Conservation (phyloP, 495 filamentous ascomycete species). For the Bombardia bombarda region DNA sequence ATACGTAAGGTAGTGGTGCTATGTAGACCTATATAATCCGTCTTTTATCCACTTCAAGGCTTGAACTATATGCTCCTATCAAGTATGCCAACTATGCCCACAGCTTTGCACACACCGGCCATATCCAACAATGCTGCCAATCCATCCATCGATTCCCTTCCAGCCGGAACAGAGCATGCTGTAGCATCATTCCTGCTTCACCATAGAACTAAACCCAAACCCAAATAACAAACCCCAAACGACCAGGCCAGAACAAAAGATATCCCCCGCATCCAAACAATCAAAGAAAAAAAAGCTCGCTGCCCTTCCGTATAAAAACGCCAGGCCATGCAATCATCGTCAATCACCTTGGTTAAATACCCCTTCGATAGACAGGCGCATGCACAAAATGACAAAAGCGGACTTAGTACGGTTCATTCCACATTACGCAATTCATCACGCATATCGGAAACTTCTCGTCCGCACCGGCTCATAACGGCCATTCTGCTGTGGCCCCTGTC, state of each 20-base stretch:
- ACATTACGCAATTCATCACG: too few relatives aligned
- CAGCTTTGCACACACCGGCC: too few relatives aligned
- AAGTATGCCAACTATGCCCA: neutral
- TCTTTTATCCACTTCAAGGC: neutral
- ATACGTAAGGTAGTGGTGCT: too few relatives aligned
- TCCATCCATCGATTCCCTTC: neutral
- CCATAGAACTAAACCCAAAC: neutral
- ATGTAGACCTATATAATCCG: neutral
- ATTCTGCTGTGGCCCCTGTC: conserved; percentile 1
- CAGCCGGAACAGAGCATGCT: neutral
- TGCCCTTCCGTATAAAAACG: neutral
- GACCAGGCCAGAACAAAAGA: too few relatives aligned
- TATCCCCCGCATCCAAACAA: neutral
- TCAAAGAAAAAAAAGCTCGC: neutral
- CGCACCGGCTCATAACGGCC: conserved; percentile 14
- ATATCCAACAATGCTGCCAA: too few relatives aligned
- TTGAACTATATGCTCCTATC: neutral
- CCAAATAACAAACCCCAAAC: neutral
- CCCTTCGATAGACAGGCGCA: neutral
- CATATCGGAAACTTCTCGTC: conserved; percentile 19
- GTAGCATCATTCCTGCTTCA: neutral
- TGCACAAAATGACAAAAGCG: neutral
- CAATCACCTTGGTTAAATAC: neutral
- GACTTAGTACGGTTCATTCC: too few relatives aligned
- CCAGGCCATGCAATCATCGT: neutral